phyloP scores from a whole-genome alignment of 805 yeast genomes.

The Candida hispaniensis region DNA sequence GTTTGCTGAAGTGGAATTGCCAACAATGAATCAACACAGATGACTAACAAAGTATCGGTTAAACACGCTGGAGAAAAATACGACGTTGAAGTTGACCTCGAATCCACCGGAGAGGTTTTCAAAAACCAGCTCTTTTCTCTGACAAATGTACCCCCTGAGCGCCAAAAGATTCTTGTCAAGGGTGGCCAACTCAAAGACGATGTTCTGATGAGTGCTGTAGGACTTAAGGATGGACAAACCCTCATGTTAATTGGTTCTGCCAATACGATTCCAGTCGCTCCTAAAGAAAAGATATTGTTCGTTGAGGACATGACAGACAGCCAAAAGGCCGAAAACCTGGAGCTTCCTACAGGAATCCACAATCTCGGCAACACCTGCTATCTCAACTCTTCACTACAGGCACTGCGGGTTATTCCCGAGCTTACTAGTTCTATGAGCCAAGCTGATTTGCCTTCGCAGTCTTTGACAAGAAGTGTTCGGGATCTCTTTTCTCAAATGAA shows the following conservation, averaged over 20 bases:
- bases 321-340: slow-evolving; percentile 31
- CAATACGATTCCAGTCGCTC: slow-evolving; percentile 43
- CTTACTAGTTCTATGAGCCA: slow-evolving; percentile 35
- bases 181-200: slow-evolving; percentile 82
- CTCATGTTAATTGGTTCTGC: slow-evolving; percentile 92
- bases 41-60: slow-evolving; percentile 35
- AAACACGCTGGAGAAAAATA: slow-evolving; percentile 63
- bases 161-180: slow-evolving; percentile 83
- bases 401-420: slow-evolving; percentile 40
- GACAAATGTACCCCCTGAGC: slow-evolving; percentile 75
- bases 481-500: slow-evolving; percentile 27
- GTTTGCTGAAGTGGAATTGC: too few species aligned
- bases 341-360: slow-evolving; percentile 50
- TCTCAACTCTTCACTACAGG: slow-evolving; percentile 59
- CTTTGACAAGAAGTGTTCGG: slow-evolving; percentile 28
- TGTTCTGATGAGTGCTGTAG: slow-evolving; percentile 39
- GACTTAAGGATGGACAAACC: slow-evolving; percentile 51
- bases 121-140: slow-evolving; percentile 58
- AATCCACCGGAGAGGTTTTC: slow-evolving; percentile 48
- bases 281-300: slow-evolving; percentile 43
- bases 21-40: slow-evolving; percentile 2
- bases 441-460: slow-evolving; percentile 25
- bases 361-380: slow-evolving; percentile 74
- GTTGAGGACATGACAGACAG: slow-evolving; percentile 55
- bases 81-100: slow-evolving; percentile 43